Percentiles rank a stretch among this genome's conserved stretches.
Conservation (phyloP, 1,139 yeast genomes). For the Suhomyces bokatorum region DNA sequence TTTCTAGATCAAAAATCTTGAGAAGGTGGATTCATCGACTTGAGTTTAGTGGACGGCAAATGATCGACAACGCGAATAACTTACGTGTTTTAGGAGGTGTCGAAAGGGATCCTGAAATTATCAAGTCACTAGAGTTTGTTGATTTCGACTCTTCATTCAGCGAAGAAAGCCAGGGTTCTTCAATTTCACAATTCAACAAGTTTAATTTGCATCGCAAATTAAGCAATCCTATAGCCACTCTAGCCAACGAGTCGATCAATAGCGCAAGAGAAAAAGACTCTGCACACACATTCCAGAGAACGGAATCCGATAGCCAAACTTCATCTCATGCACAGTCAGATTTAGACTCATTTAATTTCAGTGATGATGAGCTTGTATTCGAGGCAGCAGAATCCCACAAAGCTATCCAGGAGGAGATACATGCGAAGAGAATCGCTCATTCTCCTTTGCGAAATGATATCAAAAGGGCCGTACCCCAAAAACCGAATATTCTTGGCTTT, state of each 20-base stretch:
- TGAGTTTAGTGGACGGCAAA: slow-evolving; percentile 3
- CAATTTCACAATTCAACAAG: not conserved
- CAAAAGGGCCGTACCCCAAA: not conserved
- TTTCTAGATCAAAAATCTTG: not conserved
- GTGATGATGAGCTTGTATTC: slow-evolving; percentile 14
- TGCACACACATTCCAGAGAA: not conserved
- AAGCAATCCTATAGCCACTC: not conserved
- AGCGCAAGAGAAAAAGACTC: not conserved
- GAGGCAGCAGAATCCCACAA: slow-evolving; percentile 12
- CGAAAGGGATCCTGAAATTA: slow-evolving; percentile 12
- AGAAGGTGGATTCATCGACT: slow-evolving; percentile 8
- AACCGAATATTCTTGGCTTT: slow-evolving; percentile 10
- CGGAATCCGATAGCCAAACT: not conserved
- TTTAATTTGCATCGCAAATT: not conserved
- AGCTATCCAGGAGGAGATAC: not conserved
- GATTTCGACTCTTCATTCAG: slow-evolving; percentile 17
- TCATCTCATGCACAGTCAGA: not conserved
- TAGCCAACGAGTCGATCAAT: not conserved
- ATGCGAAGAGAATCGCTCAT: slow-evolving; percentile 4
- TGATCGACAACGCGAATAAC: not conserved
- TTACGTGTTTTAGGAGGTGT: slow-evolving; percentile 6
- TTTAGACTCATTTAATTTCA: slow-evolving; percentile 13
- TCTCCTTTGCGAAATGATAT: slow-evolving; percentile 2
- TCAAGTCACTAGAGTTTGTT: slow-evolving; percentile 11
- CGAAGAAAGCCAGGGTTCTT: slow-evolving; percentile 9